Evolutionary conservation across 257 asterid genomes (phyloP), one percentile per base, ranked within the genome.

Genomic region (Osmanthus fragrans): DNA sequence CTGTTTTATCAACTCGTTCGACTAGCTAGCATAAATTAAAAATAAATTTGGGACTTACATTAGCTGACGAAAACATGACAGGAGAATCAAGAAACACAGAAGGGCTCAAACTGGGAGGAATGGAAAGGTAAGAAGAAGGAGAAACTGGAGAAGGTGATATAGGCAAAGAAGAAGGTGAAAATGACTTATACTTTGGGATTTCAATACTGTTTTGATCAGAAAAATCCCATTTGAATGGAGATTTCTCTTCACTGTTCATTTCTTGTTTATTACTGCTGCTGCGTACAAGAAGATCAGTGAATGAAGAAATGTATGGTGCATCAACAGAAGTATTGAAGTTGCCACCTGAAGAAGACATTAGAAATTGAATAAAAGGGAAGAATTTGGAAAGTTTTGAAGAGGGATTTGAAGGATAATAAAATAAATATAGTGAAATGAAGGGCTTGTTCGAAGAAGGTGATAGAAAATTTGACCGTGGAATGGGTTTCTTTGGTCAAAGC

Each of bases 381-480:
- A 63, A 8, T 27, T 27, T 27, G 36, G 69, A 63, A 63, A 63
- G 7, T 21, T 60, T 60, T 23, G 33, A 60, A 60, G 68, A 60
- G 2, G 33, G 69, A 10, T 60, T 60, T 60, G 16, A 60, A 60
- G 33, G 68, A 10, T 21, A 21, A 60, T 16, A 0, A 49, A 1
- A 3, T 60, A 9, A 54, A 60, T 60, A 2, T 23, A 21, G 7
- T 60, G 8, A 60, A 7, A 7, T 9, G 21, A 63, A 63, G 47
- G 25, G 75, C 75, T 72, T 13, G 25, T 72, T 72, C 75, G 5
- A 0, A 25, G 75, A 72, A 72, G 75, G 37, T 51, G 42, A 73
- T 16, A 54, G 32, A 12, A 49, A 42, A 21, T 47, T 73, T 73
- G 76, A 73, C 76, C 76, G 68, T 73, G 76, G 68, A 73, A 73